Evolutionary conservation across 306 rosid species (phyloP).

Genomic region (Citrullus colocynthis): DNA sequence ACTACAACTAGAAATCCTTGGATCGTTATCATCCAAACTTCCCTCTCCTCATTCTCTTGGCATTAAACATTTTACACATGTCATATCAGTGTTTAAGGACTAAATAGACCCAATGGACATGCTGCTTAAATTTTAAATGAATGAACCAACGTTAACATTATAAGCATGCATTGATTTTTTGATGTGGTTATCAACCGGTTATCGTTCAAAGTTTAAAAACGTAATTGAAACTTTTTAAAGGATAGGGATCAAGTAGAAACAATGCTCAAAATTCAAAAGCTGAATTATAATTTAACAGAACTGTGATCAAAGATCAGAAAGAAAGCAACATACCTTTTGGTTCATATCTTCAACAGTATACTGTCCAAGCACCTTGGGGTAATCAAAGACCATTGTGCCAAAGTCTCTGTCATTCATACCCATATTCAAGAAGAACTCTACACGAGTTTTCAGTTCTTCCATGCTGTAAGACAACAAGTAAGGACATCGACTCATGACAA

Average conservation of each 20-base stretch:
- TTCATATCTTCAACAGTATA: conserved; percentile 60
- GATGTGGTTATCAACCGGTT: too few relatives aligned
- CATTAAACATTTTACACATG: too few relatives aligned
- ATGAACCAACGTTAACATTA: too few relatives aligned
- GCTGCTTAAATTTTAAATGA: not conserved
- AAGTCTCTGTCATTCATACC: conserved; percentile 71
- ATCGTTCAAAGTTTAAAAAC: too few relatives aligned
- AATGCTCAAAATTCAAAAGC: not conserved
- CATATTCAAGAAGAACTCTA: conserved; percentile 51
- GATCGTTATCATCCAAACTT: not conserved
- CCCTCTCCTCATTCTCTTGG: not conserved
- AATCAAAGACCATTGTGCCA: conserved; percentile 97
- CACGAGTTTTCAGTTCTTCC: conserved; percentile 61
- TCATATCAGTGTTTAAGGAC: not conserved
- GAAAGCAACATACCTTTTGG: conserved; percentile 45
- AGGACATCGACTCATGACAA: conserved; percentile 71
- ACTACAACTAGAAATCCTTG: not conserved
- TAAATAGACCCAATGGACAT: not conserved
- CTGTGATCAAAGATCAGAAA: not conserved
- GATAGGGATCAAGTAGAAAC: not conserved
- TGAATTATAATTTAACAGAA: not conserved
- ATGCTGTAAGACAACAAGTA: conserved; percentile 52
- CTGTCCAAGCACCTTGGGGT: conserved; percentile 60
- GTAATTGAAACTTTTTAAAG: too few relatives aligned
- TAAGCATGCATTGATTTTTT: too few relatives aligned